These are phyloP conservation scores for Citrus maxima DNA, from an alignment of 345 rosid species.

Conservation along the genomic window DNA sequence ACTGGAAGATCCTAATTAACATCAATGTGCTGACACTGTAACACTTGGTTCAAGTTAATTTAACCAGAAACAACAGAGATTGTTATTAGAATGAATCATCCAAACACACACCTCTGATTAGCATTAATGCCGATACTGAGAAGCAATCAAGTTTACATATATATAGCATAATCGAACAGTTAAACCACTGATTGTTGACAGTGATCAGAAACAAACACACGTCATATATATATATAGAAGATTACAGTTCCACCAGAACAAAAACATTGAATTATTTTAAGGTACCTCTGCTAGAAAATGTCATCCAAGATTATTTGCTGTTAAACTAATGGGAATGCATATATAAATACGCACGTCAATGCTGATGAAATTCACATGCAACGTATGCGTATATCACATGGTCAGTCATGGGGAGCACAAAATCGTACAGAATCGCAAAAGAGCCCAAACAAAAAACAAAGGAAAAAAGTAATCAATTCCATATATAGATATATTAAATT, in stretches of 20 bases:
- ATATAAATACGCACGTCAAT: conserved; percentile 6
- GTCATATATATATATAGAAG: neutral
- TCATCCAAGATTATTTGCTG: neutral
- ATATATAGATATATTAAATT: conserved; percentile 21
- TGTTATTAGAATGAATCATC: neutral
- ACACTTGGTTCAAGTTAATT: too few species aligned
- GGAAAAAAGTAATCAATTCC: conserved; percentile 26
- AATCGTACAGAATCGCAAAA: conserved; percentile 50
- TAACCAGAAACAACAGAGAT: too few species aligned
- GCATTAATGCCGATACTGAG: neutral
- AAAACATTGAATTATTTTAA: neutral
- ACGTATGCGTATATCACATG: conserved; percentile 32
- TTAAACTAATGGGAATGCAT: neutral
- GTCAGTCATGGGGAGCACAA: conserved; percentile 57
- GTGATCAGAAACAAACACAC: neutral
- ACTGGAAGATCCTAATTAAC: too few species aligned
- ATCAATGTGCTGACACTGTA: too few species aligned
- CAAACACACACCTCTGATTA: neutral
- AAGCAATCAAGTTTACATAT: neutral
- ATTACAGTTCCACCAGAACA: neutral
- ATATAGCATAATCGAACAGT: neutral
- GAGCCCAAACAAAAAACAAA: conserved; percentile 21
- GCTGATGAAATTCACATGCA: conserved; percentile 29
- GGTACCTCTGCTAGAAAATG: neutral
- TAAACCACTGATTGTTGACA: neutral